Evolutionary conservation across 177 flowering plant species (phyloP).

Genomic region (Vitis hybrid): DNA sequence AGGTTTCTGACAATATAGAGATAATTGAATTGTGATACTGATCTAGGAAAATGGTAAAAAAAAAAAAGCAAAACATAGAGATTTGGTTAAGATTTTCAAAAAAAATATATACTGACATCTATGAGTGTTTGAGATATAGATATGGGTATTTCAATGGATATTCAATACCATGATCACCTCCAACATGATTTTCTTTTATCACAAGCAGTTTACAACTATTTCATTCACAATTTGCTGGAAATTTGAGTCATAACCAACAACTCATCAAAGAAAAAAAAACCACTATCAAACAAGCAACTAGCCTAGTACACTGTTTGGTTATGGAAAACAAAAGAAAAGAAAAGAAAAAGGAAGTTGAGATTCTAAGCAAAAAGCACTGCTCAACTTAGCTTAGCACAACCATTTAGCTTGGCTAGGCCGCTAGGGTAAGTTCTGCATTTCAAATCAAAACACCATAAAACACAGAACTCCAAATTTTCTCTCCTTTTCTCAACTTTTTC

Average conservation of each 20-base stretch:
- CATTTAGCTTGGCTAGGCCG: background rate
- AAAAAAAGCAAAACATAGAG: too few relatives aligned
- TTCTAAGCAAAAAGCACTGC: background rate
- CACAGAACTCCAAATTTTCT: background rate
- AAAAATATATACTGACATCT: too few relatives aligned
- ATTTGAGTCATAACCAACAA: background rate
- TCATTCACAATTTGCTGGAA: background rate
- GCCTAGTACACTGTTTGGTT: background rate
- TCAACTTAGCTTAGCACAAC: background rate
- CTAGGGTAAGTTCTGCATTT: background rate
- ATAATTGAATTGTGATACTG: too few relatives aligned
- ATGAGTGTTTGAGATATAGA: too few relatives aligned
- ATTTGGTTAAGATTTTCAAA: too few relatives aligned
- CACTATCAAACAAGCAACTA: background rate
- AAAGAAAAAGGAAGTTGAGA: background rate
- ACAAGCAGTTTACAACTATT: too few relatives aligned
- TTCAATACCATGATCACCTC: too few relatives aligned
- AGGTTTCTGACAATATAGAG: too few relatives aligned
- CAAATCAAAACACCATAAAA: background rate
- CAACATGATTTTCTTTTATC: too few relatives aligned
- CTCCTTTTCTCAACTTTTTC: background rate
- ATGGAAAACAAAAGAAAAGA: background rate
- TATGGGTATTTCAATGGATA: too few relatives aligned
- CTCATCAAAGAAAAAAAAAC: background rate
- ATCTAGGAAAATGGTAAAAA: too few relatives aligned